A percentile compares a stretch with the other conserved stretches of the same genome.
Conservation (phyloP, 495 filamentous ascomycete genomes). For the Pseudevernia furfuracea region DNA sequence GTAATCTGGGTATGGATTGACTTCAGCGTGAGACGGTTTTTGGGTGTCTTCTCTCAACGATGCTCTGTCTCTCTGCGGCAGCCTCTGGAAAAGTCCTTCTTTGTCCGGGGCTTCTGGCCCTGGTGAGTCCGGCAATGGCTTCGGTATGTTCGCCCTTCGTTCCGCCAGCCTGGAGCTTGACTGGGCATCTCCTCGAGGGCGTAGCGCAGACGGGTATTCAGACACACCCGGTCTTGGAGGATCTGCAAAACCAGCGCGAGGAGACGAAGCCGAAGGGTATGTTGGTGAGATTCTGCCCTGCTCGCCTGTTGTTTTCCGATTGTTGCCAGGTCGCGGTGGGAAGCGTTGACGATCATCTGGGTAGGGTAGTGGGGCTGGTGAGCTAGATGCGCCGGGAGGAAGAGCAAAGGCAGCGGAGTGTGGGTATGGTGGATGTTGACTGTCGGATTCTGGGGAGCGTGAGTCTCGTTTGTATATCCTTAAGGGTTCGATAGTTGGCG, state of each 20-base stretch:
- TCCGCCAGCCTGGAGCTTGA: slow-evolving; percentile 54
- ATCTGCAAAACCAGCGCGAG: slow-evolving; percentile 32
- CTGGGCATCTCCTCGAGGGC: slow-evolving; percentile 41
- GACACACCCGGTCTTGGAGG: slow-evolving; percentile 24
- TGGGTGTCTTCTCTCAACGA: slow-evolving; percentile 14
- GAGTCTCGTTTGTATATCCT: slow-evolving; percentile 70
- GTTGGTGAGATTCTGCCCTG: slow-evolving; percentile 26
- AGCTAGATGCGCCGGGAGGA: slow-evolving; percentile 56
- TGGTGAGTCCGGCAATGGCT: slow-evolving; percentile 69
- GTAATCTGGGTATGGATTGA: slow-evolving; percentile 46
- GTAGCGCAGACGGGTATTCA: slow-evolving; percentile 42
- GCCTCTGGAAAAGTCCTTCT: slow-evolving; percentile 59
- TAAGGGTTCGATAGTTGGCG: slow-evolving; percentile 74
- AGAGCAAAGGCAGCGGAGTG: slow-evolving; percentile 43
- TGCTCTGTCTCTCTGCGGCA: slow-evolving; percentile 36
- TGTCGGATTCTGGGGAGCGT: slow-evolving; percentile 39
- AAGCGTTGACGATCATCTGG: slow-evolving; percentile 60
- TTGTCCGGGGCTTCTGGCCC: slow-evolving; percentile 62
- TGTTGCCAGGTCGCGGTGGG: slow-evolving; percentile 30
- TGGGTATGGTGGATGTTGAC: slow-evolving; percentile 42
- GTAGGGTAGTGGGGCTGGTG: slow-evolving; percentile 61
- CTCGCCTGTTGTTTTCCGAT: slow-evolving; percentile 24
- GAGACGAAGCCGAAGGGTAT: slow-evolving; percentile 28
- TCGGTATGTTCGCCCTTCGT: slow-evolving; percentile 63
- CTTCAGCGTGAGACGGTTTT: slow-evolving; percentile 21